Base-by-base conservation (phyloP, 2,329 filamentous ascomycete genomes). In the Claviceps humidiphila region DNA sequence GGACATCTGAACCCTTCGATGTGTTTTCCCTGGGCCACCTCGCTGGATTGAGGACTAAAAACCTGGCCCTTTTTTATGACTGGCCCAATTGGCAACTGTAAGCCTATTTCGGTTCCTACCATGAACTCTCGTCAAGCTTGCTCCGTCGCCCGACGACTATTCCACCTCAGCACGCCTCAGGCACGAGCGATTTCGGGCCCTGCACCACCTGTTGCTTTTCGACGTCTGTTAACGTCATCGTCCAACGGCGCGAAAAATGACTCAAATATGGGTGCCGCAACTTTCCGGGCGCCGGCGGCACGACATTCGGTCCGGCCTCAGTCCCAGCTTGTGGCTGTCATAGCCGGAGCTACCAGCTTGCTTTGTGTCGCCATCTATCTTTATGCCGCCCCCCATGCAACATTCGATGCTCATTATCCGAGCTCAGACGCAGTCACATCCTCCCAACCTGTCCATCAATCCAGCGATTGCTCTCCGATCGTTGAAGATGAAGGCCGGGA, bases 401-500 rank as follows among this genome's bases (percentile, higher is more conserved):
- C 48, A 8, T 53, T 56, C 24, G 53, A 55, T 44, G 53, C 54
- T 48, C 50, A 51, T 38, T 45, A 51, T 34, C 40, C 57, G 22
- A 44, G 49, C 37, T 42, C 51, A 17, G 17, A 30, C 17, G 42
- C 48, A 16, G 48, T 45, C 22, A 11, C 50, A 26, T 30, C 47
- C n/a, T 42, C 50, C 20, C 30, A 46, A 17, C 50, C 37, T 5
- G 42, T 39, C 3, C n/a, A 47, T n/a, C 45, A 45, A 17, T 48
- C 54, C 6, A 39, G 43, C 39, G 30, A 34, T 34, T 44, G 49
- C 30, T 43, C 44, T 51, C 37, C 44, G 24, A 41, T 49, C 16
- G 24, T 24, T 47, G 39, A 45, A 17, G 40, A 53, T n/a, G 60
- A 65, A 38, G 58, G 44, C 49, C 67, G 67, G 38, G 70, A 73